A percentile compares a stretch with the other conserved stretches of the same genome.
Conservation (phyloP, 1,139 yeast genomes). For the Blastobotrys apis region DNA sequence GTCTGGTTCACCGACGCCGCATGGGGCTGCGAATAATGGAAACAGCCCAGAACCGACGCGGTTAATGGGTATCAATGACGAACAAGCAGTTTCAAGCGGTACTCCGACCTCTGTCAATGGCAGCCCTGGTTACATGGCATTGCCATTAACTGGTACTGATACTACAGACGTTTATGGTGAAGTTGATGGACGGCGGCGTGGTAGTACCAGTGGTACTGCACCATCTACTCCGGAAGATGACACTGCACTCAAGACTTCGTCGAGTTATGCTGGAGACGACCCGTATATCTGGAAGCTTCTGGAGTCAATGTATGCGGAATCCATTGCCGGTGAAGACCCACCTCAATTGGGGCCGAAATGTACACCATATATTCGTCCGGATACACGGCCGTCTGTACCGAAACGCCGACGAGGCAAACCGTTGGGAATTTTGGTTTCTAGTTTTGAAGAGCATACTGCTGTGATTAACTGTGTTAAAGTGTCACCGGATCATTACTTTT, state of each 20-base stretch:
- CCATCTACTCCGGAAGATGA: neutral
- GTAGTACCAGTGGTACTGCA: neutral
- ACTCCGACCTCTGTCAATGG: slow-evolving; percentile 3
- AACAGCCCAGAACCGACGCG: slow-evolving; percentile 4
- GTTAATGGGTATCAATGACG: slow-evolving; percentile 5
- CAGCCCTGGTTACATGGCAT: slow-evolving; percentile 17
- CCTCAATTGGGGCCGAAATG: slow-evolving; percentile 59
- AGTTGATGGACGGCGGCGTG: slow-evolving; percentile 15
- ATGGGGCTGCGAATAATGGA: neutral
- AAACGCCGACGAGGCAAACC: slow-evolving; percentile 29
- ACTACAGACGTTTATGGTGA: slow-evolving; percentile 30
- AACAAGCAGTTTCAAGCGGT: neutral
- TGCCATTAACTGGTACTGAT: slow-evolving; percentile 24
- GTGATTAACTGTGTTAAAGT: slow-evolving; percentile 54
- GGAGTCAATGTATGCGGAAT: slow-evolving; percentile 49
- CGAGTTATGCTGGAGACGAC: slow-evolving; percentile 49
- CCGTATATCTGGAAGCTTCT: slow-evolving; percentile 59
- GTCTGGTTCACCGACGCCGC: neutral
- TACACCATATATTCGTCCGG: slow-evolving; percentile 6
- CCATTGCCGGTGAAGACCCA: slow-evolving; percentile 51
- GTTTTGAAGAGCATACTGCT: slow-evolving; percentile 51
- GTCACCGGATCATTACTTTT: slow-evolving; percentile 57
- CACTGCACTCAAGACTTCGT: slow-evolving; percentile 6
- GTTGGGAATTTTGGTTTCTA: slow-evolving; percentile 54
- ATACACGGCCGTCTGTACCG: slow-evolving; percentile 3